phyloP scores from a whole-genome alignment of 805 yeast species.

The Suhomyces emberorum region DNA sequence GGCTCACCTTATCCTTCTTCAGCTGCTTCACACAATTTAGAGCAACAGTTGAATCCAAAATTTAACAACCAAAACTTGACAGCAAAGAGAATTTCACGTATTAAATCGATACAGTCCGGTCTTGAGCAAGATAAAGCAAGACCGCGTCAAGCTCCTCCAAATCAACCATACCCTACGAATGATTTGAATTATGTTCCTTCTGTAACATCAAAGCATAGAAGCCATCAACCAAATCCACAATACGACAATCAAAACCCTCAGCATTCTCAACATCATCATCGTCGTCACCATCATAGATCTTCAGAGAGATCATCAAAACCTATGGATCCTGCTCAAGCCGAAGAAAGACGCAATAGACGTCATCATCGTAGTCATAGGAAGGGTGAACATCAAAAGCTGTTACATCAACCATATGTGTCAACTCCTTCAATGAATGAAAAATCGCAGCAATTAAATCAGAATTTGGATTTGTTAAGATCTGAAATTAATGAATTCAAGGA shows the following conservation, averaged over 20 bases:
- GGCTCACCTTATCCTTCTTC: conserved; percentile 24
- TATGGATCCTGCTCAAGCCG: neutral
- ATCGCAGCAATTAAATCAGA: conserved; percentile 37
- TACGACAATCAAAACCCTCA: neutral
- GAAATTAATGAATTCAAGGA: conserved; percentile 46
- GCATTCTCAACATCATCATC: neutral
- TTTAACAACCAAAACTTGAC: conserved; percentile 6
- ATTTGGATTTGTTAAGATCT: conserved; percentile 37
- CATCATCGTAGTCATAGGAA: conserved; percentile 4
- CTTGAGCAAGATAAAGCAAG: conserved; percentile 6
- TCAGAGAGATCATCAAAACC: neutral
- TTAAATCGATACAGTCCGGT: conserved; percentile 8
- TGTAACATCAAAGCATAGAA: conserved; percentile 6
- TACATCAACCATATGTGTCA: conserved; percentile 10
- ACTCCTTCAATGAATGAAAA: conserved; percentile 17
- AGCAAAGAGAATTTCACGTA: conserved; percentile 7
- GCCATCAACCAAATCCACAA: conserved; percentile 1
- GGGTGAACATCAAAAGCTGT: conserved; percentile 1
- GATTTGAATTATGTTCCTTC: conserved; percentile 12
- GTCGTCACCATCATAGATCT: neutral
- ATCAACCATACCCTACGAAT: conserved; percentile 3
- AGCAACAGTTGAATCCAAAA: conserved; percentile 8
- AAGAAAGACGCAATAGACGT: conserved; percentile 4
- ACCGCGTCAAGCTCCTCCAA: conserved; percentile 12
- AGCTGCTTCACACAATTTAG: conserved; percentile 8